Base-by-base conservation (phyloP, 345 rosid species). In the Boechera retrofracta region DNA sequence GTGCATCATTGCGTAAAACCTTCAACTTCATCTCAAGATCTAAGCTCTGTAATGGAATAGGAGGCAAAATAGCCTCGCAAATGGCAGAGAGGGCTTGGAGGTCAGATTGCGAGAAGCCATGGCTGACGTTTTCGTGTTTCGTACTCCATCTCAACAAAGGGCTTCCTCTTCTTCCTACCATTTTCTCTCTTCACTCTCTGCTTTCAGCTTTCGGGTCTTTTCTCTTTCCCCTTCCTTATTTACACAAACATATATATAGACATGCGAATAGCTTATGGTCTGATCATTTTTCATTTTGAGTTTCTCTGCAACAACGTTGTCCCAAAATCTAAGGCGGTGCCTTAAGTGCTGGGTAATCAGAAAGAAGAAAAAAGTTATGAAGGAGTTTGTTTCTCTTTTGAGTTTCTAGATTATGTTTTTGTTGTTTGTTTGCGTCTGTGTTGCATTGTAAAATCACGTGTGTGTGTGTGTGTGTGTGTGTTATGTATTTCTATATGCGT, bases 61-160 rank as follows among this genome's bases (percentile, higher is more conserved):
- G 84, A 83, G 93, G 98, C 74, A 93, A 15, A 33, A 93, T 56
- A n/a, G 94, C 68, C 64, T 83, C 89, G 16, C 92, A 89, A 24
- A 89, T 73, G 38, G 94, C 86, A 58, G 91, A 79, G 26, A 93
- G 86, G 9, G 90, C 78, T 79, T 86, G 83, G 48, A 93, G 85
- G 77, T 93, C 92, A 61, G 72, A 69, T 1, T 81, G 67, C 21
- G 92, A 85, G 81, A 91, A 82, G 13, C 97, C 97, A 83, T 91
- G 97, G 44, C 62, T 82, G 64, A 75, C 84, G 15, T 42, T 31
- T 32, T 35, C 67, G n/a, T 41, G 73, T 48, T 69, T 77, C 69
- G 41, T 63, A 21, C 78, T 76, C 68, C 94, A 89, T 72, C 82
- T 82, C 77, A 91, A 71, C 72, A 87, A 73, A 32, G 87, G 90